Percentiles rank a stretch among this genome's conserved stretches.
Conservation (phyloP, 73 alveolate species). For the Diophrys sp. region DNA sequence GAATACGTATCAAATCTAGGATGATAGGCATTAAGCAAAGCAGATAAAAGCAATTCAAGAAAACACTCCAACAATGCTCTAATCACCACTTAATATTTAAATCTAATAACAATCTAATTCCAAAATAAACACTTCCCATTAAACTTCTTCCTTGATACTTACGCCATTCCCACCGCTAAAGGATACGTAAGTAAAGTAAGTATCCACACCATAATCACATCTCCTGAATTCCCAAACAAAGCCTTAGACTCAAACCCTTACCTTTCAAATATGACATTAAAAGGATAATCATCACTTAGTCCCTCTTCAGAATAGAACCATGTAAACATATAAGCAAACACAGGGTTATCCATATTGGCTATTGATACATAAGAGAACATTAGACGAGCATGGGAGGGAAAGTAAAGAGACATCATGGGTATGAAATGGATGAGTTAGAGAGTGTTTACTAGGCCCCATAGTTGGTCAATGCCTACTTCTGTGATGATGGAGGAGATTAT, state of each 20-base stretch:
- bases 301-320: background rate
- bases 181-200: background rate
- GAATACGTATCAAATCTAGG: background rate
- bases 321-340: background rate
- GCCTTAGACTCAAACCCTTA: background rate
- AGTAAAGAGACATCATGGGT: slow-evolving; percentile 11
- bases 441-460: slow-evolving; percentile 7
- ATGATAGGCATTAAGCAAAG: background rate
- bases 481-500: background rate
- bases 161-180: background rate
- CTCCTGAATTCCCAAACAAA: background rate
- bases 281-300: background rate
- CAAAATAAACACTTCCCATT: background rate
- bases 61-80: background rate
- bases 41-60: background rate
- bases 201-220: background rate
- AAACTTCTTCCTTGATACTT: background rate
- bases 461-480: background rate
- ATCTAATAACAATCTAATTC: background rate
- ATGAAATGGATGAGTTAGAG: background rate
- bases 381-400: slow-evolving; percentile 5
- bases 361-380: background rate
- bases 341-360: background rate
- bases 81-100: too few species aligned
- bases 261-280: background rate